Conservation (phyloP, 768 basidiomycete species). For the Hygrophoropsis aurantiaca region DNA sequence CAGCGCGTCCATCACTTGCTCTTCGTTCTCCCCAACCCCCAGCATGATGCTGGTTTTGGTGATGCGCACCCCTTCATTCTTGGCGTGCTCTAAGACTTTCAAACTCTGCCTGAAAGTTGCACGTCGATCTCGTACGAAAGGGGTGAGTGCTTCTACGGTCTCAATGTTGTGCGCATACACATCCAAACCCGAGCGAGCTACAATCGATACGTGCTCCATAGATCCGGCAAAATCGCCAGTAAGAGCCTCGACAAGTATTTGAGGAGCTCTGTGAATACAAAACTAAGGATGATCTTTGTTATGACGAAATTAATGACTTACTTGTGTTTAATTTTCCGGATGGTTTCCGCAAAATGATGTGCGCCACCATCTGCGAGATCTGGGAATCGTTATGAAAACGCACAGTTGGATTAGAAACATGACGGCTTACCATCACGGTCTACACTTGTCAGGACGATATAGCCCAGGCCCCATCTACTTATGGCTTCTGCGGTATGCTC, state of each 20-base stretch:
- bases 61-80: constrained; percentile 78
- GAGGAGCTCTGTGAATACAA: constrained; percentile 66
- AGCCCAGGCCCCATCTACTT: constrained; percentile 95
- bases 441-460: constrained; percentile 95
- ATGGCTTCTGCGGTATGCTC: constrained; percentile 99
- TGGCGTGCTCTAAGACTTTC: constrained; percentile 78
- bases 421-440: constrained; percentile 84
- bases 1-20: constrained; percentile 80
- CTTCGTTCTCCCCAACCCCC: constrained; percentile 87
- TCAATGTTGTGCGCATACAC: constrained; percentile 99
- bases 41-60: constrained; percentile 99
- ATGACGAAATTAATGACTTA: constrained; percentile 28
- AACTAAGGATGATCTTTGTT: neutral
- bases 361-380: constrained; percentile 93
- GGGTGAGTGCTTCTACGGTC: constrained; percentile 92
- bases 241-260: constrained; percentile 94
- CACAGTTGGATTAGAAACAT: too few species aligned
- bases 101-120: constrained; percentile 89
- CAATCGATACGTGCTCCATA: constrained; percentile 69
- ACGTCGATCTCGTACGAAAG: constrained; percentile 91
- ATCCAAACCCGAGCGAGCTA: constrained; percentile 92
- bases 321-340: constrained; percentile 95
- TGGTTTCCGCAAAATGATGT: constrained; percentile 93
- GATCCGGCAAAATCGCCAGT: constrained; percentile 92
- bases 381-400: constrained; percentile 28